Conservation (phyloP, 768 basidiomycete genomes). For the Lactarius deliciosus region DNA sequence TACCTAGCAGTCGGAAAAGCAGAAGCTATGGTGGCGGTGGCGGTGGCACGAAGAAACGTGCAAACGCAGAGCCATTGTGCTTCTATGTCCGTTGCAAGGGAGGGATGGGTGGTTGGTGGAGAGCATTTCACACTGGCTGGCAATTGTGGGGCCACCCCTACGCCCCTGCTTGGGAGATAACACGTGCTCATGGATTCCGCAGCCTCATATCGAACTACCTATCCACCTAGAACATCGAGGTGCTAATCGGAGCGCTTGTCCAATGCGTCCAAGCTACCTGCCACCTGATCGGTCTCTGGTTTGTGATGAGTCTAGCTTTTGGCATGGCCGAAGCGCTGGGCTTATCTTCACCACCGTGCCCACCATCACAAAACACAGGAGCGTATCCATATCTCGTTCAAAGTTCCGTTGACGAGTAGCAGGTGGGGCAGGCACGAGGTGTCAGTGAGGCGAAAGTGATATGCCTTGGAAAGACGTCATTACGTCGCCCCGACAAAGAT, state of each 20-base stretch:
- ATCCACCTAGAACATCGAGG: neutral
- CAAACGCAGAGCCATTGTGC: neutral
- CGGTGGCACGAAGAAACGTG: neutral
- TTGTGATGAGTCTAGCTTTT: constrained; percentile 2
- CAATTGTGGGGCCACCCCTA: neutral
- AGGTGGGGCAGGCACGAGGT: constrained; percentile 18
- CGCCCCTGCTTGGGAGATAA: neutral
- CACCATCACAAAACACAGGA: neutral
- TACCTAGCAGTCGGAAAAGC: neutral
- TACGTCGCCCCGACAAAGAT: neutral
- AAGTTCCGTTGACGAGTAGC: neutral
- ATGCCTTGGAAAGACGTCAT: constrained; percentile 7
- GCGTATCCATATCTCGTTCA: constrained; percentile 2
- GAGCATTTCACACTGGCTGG: neutral
- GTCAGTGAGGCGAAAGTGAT: neutral
- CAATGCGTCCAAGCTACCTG: neutral
- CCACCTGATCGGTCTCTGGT: constrained; percentile 10
- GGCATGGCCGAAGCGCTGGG: neutral
- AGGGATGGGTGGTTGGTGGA: neutral
- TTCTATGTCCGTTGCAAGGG: neutral
- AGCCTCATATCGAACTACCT: neutral
- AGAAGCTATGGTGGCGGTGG: neutral
- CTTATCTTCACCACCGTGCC: constrained; percentile 7
- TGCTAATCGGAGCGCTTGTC: neutral
- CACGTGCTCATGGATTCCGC: neutral